These are phyloP conservation scores for Leucaena leucocephala DNA, from an alignment of 306 rosid genomes.

Conservation along the genomic window DNA sequence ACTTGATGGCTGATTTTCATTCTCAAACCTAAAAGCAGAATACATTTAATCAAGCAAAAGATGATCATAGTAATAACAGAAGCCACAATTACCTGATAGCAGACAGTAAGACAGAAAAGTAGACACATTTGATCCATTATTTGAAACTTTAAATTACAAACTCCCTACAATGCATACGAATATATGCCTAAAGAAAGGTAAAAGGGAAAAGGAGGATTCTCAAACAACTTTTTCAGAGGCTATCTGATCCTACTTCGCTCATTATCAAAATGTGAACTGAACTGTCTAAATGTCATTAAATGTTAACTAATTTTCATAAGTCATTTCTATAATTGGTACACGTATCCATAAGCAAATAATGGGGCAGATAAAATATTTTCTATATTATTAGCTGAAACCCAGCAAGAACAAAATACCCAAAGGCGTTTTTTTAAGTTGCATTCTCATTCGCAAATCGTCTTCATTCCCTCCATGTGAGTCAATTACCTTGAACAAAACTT, in stretches of 20 bases:
- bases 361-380: conserved; percentile 4
- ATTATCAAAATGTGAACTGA: background rate
- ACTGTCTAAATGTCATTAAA: conserved; percentile 9
- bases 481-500: conserved; percentile 20
- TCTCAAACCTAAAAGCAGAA: conserved; percentile 60
- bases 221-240: background rate
- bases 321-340: background rate
- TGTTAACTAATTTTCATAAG: background rate
- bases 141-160: conserved; percentile 28
- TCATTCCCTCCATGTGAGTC: conserved; percentile 1
- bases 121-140: conserved; percentile 12
- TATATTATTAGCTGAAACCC: conserved; percentile 19
- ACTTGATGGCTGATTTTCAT: conserved; percentile 52
- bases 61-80: conserved; percentile 5
- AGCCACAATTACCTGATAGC: conserved; percentile 30
- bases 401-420: background rate
- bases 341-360: conserved; percentile 5
- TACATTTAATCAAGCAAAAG: conserved; percentile 21
- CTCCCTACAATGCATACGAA: background rate
- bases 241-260: conserved; percentile 20
- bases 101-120: conserved; percentile 21
- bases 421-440: background rate
- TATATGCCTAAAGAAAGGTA: conserved; percentile 24
- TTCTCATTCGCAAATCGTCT: conserved; percentile 5
- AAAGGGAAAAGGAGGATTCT: conserved; percentile 13